phyloP scores from a whole-genome alignment of 2,329 filamentous ascomycete genomes.

The Dothideomycetes sp. region DNA sequence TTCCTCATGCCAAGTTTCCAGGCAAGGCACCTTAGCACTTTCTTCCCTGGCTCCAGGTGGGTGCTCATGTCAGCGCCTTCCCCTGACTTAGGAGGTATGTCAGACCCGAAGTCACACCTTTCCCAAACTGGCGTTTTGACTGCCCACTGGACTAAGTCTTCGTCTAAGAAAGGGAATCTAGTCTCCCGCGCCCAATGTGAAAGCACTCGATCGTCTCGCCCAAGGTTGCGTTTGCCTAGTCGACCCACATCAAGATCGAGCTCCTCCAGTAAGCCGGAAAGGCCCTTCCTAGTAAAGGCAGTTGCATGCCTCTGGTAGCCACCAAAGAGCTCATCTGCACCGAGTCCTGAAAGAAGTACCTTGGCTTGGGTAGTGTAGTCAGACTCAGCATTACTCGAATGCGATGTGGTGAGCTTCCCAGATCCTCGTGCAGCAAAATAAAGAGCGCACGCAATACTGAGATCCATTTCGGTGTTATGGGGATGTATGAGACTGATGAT shows the following conservation, averaged over 20 bases:
- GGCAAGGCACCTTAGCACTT: constrained; percentile 66
- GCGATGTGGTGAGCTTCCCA: constrained; percentile 29
- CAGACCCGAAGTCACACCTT: constrained; percentile 68
- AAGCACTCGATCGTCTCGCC: constrained; percentile 84
- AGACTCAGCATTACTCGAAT: constrained; percentile 9
- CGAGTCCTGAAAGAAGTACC: constrained; percentile 81
- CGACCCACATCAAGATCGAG: constrained; percentile 75
- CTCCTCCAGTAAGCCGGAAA: constrained; percentile 64
- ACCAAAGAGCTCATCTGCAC: constrained; percentile 92
- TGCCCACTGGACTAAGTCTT: constrained; percentile 72
- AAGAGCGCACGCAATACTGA: constrained; percentile 86
- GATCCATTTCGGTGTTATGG: constrained; percentile 97
- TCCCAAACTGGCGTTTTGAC: constrained; percentile 63
- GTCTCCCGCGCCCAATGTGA: constrained; percentile 82
- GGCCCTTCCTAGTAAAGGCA: constrained; percentile 61
- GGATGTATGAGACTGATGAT: constrained; percentile 75
- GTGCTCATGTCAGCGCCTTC: constrained; percentile 16
- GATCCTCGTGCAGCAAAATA: constrained; percentile 82
- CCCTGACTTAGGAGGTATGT: constrained; percentile 12
- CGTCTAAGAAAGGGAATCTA: constrained; percentile 84
- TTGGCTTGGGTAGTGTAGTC: constrained; percentile 60
- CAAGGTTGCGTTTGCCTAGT: constrained; percentile 86
- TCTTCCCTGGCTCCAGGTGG: constrained; percentile 66
- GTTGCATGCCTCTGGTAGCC: constrained; percentile 78
- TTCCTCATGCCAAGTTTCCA: constrained; percentile 58